phyloP scores from a whole-genome alignment of 2,329 filamentous ascomycete species.

The Hypoxylon sp. region DNA sequence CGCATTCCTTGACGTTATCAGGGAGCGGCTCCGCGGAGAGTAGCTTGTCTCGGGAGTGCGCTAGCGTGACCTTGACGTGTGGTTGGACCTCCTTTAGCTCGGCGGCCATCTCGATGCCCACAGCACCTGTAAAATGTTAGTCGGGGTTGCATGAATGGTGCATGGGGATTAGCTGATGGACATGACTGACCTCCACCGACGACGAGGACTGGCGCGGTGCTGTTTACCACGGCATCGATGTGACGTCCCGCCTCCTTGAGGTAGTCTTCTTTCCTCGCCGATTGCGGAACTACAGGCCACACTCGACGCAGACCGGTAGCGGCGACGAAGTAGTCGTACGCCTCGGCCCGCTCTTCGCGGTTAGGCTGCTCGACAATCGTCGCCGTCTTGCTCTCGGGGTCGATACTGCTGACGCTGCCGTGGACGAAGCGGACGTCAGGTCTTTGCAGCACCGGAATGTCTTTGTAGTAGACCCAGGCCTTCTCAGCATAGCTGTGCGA shows the following conservation, averaged over 20 bases:
- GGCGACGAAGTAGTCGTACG: constrained; percentile 82
- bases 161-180: not conserved
- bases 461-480: constrained; percentile 77
- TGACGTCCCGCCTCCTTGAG: constrained; percentile 72
- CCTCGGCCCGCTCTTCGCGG: constrained; percentile 57
- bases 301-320: constrained; percentile 77
- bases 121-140: constrained; percentile 67
- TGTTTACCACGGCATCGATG: constrained; percentile 66
- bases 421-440: constrained; percentile 74
- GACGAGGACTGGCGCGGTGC: constrained; percentile 72
- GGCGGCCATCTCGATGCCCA: constrained; percentile 85
- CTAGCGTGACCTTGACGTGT: constrained; percentile 74
- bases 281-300: constrained; percentile 80
- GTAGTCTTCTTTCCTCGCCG: constrained; percentile 71
- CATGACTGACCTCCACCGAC: constrained; percentile 73
- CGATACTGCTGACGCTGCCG: constrained; percentile 72
- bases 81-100: constrained; percentile 80
- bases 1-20: constrained; percentile 74
- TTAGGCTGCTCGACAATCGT: constrained; percentile 65
- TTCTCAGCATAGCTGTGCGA: constrained; percentile 73
- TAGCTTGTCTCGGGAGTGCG: constrained; percentile 78
- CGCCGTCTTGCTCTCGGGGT: constrained; percentile 71
- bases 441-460: constrained; percentile 75
- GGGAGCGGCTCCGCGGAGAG: constrained; percentile 81
- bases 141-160: not conserved